A percentile compares a stretch with the other conserved stretches of the same genome.
Evolutionary conservation across 257 asterid genomes (phyloP).

Genomic region (Capsicum baccatum): DNA sequence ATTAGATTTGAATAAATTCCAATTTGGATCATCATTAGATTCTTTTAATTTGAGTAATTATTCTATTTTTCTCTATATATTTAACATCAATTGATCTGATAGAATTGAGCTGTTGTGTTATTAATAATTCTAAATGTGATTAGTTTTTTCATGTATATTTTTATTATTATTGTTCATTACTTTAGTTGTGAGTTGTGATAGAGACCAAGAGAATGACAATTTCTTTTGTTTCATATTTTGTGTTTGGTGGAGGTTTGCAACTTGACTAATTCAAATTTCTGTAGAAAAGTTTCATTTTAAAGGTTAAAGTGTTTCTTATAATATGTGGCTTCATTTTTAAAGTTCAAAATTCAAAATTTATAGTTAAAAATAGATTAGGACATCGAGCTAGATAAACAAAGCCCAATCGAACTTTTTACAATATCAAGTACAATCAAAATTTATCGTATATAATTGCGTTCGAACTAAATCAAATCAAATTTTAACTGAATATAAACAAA

Average conservation of each 20-base stretch:
- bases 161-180: neutral
- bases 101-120: neutral
- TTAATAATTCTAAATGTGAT: neutral
- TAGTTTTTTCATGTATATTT: neutral
- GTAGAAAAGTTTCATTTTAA: too few species aligned
- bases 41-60: neutral
- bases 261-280: too few species aligned
- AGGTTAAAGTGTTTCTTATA: too few species aligned
- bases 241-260: too few species aligned
- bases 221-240: too few species aligned
- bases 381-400: neutral
- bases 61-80: neutral
- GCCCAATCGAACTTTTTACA: neutral
- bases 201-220: too few species aligned
- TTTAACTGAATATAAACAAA: neutral
- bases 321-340: neutral
- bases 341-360: neutral
- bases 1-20: constrained; percentile 17
- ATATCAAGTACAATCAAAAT: neutral
- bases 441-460: neutral
- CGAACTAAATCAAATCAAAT: fast-evolving
- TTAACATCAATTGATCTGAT: neutral
- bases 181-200: neutral
- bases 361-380: neutral
- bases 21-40: constrained; percentile 18